These are phyloP conservation scores for Aspergillus transmontanensis DNA, from an alignment of 2,329 filamentous ascomycete species.

Conservation along the genomic window DNA sequence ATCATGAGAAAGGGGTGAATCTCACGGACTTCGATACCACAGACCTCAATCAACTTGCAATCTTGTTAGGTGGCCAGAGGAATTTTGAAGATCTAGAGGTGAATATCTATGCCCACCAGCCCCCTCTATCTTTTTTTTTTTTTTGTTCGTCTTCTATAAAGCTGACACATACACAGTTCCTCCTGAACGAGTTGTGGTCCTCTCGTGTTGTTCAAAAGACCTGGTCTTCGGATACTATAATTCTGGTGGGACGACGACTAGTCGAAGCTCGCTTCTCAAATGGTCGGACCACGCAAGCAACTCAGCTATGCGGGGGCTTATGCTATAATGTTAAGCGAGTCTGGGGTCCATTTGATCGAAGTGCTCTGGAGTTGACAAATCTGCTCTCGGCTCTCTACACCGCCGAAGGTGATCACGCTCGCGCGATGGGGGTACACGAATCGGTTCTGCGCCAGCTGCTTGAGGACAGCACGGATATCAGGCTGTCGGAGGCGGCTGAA, in stretches of 20 bases:
- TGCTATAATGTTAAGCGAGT: conserved; percentile 8
- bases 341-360: conserved; percentile 5
- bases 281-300: conserved; percentile 1
- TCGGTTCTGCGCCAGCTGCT: conserved; percentile 3
- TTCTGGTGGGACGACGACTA: conserved; percentile 3
- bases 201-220: conserved; percentile 8
- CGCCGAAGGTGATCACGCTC: not conserved
- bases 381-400: conserved; percentile 5
- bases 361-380: conserved; percentile 3
- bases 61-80: conserved; percentile 2
- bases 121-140: not conserved
- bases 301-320: conserved; percentile 1
- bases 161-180: not conserved
- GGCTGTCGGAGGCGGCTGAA: not conserved
- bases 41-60: conserved; percentile 2
- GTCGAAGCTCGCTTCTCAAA: conserved; percentile 7
- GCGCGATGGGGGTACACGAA: conserved; percentile 6
- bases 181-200: conserved; percentile 3
- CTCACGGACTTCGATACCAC: conserved; percentile 1
- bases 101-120: not conserved
- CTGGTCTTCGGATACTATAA: conserved; percentile 8
- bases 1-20: not conserved
- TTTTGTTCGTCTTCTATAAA: not conserved
- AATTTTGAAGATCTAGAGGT: conserved; percentile 7
- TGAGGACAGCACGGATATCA: not conserved